Conservation (phyloP, 1,284 basidiomycete species). For the Singerocomus inundabilis region DNA sequence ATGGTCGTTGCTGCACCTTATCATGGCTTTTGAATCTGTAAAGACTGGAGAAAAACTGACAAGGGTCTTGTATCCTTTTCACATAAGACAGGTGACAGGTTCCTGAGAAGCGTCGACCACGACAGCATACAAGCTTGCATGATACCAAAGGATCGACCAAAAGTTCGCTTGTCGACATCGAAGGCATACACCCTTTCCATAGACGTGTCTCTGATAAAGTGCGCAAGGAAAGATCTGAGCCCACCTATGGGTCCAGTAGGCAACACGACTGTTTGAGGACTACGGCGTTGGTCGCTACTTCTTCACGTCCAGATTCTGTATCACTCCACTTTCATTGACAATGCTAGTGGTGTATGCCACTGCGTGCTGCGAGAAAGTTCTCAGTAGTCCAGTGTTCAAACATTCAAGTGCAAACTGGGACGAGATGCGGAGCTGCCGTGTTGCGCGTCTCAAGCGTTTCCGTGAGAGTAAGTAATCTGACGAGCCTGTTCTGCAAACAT, state of each 20-base stretch:
- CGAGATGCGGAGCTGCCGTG: background rate
- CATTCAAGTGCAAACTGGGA: background rate
- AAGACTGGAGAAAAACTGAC: no score
- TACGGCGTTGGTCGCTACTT: conserved; percentile 9
- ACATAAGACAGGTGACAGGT: conserved; percentile 3
- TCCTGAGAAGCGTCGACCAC: conserved; percentile 8
- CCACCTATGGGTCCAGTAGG: conserved; percentile 16
- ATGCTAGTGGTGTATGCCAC: background rate
- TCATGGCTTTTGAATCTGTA: background rate
- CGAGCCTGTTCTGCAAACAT: background rate
- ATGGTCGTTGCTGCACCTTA: conserved; percentile 1
- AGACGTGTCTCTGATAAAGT: background rate
- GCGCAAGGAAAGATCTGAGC: conserved; percentile 7
- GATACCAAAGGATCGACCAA: conserved; percentile 6
- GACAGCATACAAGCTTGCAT: conserved; percentile 6
- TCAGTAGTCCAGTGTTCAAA: no score
- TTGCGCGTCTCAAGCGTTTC: background rate
- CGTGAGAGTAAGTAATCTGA: background rate
- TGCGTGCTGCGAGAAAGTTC: conserved; percentile 2
- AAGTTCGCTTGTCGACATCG: conserved; percentile 7
- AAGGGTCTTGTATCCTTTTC: conserved; percentile 1
- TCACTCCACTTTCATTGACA: background rate
- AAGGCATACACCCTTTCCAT: conserved; percentile 5
- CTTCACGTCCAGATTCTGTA: background rate
- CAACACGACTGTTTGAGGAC: conserved; percentile 1